Evolutionary conservation across 2,329 filamentous ascomycete genomes (phyloP), one percentile per base, ranked within the genome.

Genomic region (Monilinia vaccinii-corymbosi): DNA sequence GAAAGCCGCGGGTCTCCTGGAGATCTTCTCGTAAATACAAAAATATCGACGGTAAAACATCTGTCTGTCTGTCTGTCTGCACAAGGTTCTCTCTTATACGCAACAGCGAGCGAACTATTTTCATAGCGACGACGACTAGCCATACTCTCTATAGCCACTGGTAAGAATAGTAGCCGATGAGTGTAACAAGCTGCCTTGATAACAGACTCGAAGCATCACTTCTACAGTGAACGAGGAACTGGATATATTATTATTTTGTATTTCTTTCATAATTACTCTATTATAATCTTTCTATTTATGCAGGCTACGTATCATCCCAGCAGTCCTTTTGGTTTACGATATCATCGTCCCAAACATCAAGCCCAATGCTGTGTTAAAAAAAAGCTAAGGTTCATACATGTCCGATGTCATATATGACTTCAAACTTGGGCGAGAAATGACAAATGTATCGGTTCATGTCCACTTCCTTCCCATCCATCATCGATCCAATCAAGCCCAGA

Each of bases 191-290:
- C 11, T 32, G 32, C 2, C 32, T 32, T 32, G 8, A 9, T 9
- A 32, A 32, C 8, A 32, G 32, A 32, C 32, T 32, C 32, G 32
- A 32, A 1, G 32, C 11, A 32, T 32, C n/a, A n/a, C n/a, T 32
- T 32, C 32, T 10, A 32, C 32, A 7, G 32, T 32, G 1, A 32
- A 34, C 4, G 32, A 34, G 32, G 9, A 34, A 11, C 10, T 34
- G 13, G 10, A 7, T 42, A 25, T 32, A 32, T 42, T 51, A 23
- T 44, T 58, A 31, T 44, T 13, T 58, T 49, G 9, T 31, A 21
- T 58, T 42, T 57, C 38, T 16, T 50, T 52, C 56, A 52, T 58
- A 52, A 52, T 34, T 51, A 58, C n/a, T n/a, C n/a, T n/a, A n/a
- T 58, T 58, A 58, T 21, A 51, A 58, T 58, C 56, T 5, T 58